Conservation (phyloP, 1,139 yeast species). For the Kodamaea plutei region DNA sequence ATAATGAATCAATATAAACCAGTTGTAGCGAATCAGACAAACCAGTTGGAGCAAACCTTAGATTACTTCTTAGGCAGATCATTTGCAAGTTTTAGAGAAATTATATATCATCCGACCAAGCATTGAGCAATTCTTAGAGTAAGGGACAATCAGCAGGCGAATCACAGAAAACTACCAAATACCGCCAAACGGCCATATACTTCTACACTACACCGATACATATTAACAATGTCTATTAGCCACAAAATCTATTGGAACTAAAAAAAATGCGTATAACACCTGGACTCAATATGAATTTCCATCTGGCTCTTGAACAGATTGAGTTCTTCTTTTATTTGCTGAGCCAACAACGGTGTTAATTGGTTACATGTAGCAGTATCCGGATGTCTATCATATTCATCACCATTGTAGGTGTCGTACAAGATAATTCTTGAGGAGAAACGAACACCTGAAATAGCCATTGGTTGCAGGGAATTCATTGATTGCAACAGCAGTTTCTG, state of each 20-base stretch:
- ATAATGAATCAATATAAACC: too few species aligned
- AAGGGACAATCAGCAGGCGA: too few species aligned
- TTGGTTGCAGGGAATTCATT: conserved; percentile 4
- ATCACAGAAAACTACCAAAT: too few species aligned
- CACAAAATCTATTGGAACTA: too few species aligned
- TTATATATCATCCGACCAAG: too few species aligned
- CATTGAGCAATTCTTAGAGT: too few species aligned
- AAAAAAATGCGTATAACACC: conserved; percentile 80
- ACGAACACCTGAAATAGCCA: conserved; percentile 40
- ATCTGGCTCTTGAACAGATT: conserved; percentile 73
- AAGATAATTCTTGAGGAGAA: conserved; percentile 82
- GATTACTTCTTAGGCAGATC: too few species aligned
- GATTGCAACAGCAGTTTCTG: conserved; percentile 7
- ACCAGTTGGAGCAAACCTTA: too few species aligned
- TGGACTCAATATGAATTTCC: conserved; percentile 76
- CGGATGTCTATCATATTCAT: conserved; percentile 90
- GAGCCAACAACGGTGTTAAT: conserved; percentile 83
- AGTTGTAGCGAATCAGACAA: too few species aligned
- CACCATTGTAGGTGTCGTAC: conserved; percentile 80
- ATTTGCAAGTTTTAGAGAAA: too few species aligned
- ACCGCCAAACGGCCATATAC: too few species aligned
- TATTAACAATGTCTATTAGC: conserved; percentile 1
- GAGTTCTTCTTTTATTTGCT: conserved; percentile 81
- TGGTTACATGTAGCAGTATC: conserved; percentile 92
- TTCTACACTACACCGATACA: too few species aligned